A percentile compares a stretch with the other conserved stretches of the same genome.
phyloP scores from a whole-genome alignment of 2,329 filamentous ascomycete species.

The Harringtonia lauricola region DNA sequence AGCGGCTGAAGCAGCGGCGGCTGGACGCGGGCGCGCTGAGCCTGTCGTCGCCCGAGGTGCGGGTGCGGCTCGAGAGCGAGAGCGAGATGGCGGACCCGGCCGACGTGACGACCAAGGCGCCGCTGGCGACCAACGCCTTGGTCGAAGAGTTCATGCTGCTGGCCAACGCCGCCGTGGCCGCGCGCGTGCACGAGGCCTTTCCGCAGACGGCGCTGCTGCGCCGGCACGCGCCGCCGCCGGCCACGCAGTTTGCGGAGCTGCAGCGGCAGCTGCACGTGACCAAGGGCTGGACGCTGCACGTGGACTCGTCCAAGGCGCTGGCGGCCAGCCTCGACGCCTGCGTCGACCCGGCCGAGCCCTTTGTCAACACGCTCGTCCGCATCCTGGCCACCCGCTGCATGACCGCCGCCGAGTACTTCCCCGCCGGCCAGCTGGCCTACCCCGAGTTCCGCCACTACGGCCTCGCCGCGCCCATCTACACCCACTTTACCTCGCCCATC shows the following conservation, averaged over 20 bases:
- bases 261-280: slow-evolving; percentile 72
- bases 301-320: slow-evolving; percentile 83
- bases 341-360: slow-evolving; percentile 68
- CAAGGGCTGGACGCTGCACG: slow-evolving; percentile 59
- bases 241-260: slow-evolving; percentile 93
- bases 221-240: slow-evolving; percentile 83
- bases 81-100: slow-evolving; percentile 93
- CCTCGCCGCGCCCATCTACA: slow-evolving; percentile 93
- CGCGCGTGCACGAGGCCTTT: slow-evolving; percentile 82
- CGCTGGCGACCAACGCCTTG: slow-evolving; percentile 90
- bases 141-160: slow-evolving; percentile 99
- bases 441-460: slow-evolving; percentile 96
- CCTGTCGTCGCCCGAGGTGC: slow-evolving; percentile 94
- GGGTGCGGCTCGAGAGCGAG: slow-evolving; percentile 83
- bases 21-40: slow-evolving; percentile 94
- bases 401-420: slow-evolving; percentile 99
- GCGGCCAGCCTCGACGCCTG: slow-evolving; percentile 86
- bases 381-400: slow-evolving; percentile 98
- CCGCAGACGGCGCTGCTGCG: slow-evolving; percentile 91
- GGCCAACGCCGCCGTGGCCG: slow-evolving; percentile 89
- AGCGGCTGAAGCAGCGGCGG: slow-evolving; percentile 86
- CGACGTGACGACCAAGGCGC: slow-evolving; percentile 90
- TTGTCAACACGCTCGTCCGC: slow-evolving; percentile 96
- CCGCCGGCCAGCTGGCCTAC: slow-evolving; percentile 82
- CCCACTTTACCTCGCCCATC: slow-evolving; percentile 96